Base-by-base conservation (phyloP, 257 asterid genomes). In the Catharanthus roseus region DNA sequence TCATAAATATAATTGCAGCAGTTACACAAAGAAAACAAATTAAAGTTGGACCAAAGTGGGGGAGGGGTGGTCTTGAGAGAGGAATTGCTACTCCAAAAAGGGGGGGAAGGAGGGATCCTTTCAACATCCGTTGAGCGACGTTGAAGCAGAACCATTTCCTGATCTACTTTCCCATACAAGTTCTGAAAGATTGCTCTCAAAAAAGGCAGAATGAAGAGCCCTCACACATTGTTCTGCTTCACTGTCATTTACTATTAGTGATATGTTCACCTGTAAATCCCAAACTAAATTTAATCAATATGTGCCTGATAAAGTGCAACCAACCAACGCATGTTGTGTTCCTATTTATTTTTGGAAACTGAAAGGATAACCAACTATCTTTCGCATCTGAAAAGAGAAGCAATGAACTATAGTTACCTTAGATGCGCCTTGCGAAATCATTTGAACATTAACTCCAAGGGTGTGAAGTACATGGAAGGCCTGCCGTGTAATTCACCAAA, bases 391-490 rank as follows among this genome's bases (percentile, higher is more conserved):
- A 39, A 50, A 29, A 36, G 0, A 12, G 68, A 67, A 34, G 33
- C 12, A 16, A 6, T 38, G 5, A 29, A 12, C 10, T 6, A 29
- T 18, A 39, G 19, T 33, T 73, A 79, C 84, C 78, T 89, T 89
- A 2, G 96, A 89, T 65, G 96, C 96, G 36, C 97, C 97, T 81
- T 91, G 96, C 31, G 96, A 91, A 76, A 91, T 91, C 97, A 91
- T 91, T 77, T 89, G 97, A 68, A 89, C 95, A 73, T 91, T 91
- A 36, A 89, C 89, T 18, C 90, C 88, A 33, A 73, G 82, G 10
- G 83, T 76, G 66, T 68, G 93, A 69, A 91, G 85, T 63, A 91
- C 96, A 65, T 87, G 90, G 86, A 91, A 91, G 41, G 81, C 93
- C 97, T 91, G 88, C 80, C 64, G 31, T 64, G 53, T 39, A 55